phyloP scores from a whole-genome alignment of 257 asterid species.

The Agastache rugosa region DNA sequence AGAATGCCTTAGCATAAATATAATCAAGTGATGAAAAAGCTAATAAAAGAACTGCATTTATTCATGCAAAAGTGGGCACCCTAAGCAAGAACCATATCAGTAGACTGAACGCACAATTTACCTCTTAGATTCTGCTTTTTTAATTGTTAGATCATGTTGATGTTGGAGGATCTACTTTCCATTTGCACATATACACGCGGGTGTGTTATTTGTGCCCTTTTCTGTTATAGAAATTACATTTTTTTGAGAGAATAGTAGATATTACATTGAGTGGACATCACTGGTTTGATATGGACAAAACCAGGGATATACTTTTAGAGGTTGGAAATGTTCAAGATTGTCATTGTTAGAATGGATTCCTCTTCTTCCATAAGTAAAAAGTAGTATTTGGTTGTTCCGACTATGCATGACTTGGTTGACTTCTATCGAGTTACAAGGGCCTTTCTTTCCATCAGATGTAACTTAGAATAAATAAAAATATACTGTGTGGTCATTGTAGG shows the following conservation, averaged over 20 bases:
- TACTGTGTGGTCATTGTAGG: too few relatives aligned
- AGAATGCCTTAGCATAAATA: neutral
- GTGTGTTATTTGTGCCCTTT: too few relatives aligned
- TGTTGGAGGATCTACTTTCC: too few relatives aligned
- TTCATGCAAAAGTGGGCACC: constrained; percentile 44
- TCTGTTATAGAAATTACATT: too few relatives aligned
- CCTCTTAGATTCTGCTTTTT: too few relatives aligned
- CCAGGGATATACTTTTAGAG: neutral
- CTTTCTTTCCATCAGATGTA: too few relatives aligned
- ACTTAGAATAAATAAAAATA: too few relatives aligned
- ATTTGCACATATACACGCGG: too few relatives aligned
- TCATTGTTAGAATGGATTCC: neutral
- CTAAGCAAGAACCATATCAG: constrained; percentile 90
- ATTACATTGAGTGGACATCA: neutral
- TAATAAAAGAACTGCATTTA: neutral
- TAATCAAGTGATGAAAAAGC: neutral
- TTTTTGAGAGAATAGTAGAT: too few relatives aligned
- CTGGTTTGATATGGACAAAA: neutral
- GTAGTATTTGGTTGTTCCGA: constrained; percentile 36
- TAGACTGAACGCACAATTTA: constrained; percentile 49
- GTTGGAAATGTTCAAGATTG: neutral
- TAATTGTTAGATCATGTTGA: too few relatives aligned
- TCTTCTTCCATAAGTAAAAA: neutral
- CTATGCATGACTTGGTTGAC: constrained; percentile 28
- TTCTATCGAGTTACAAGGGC: neutral